These are phyloP conservation scores for Yamadazyma diospyri DNA, from an alignment of 1,139 yeast genomes.

Conservation along the genomic window DNA sequence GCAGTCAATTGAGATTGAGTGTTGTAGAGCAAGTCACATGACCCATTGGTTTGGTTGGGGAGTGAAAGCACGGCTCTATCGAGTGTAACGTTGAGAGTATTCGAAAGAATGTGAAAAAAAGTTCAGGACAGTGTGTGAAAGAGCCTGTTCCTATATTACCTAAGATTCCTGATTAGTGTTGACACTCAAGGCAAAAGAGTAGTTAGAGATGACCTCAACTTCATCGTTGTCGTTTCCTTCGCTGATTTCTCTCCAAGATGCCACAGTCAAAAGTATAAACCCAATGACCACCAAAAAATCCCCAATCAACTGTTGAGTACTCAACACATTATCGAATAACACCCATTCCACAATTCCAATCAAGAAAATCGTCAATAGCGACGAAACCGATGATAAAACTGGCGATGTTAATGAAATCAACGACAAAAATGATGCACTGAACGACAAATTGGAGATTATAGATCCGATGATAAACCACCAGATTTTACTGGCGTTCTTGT, in stretches of 20 bases:
- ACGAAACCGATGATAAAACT: constrained; percentile 78
- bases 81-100: too few relatives aligned
- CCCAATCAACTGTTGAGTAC: constrained; percentile 50
- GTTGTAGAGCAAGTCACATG: too few relatives aligned
- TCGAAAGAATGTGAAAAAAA: too few relatives aligned
- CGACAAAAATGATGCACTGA: constrained; percentile 71
- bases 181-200: constrained; percentile 41
- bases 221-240: constrained; percentile 59
- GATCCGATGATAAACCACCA: constrained; percentile 50
- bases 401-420: constrained; percentile 85
- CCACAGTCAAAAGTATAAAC: constrained; percentile 63
- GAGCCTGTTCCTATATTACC: too few relatives aligned
- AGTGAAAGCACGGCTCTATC: too few relatives aligned
- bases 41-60: too few relatives aligned
- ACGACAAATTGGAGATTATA: constrained; percentile 59
- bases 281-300: constrained; percentile 62
- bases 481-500: constrained; percentile 31
- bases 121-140: too few relatives aligned
- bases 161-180: constrained; percentile 3
- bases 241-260: constrained; percentile 71
- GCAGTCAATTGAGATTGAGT: neutral
- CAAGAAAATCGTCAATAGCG: constrained; percentile 71
- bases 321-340: constrained; percentile 55
- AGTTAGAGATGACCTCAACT: constrained; percentile 42
- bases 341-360: constrained; percentile 80